Evolutionary conservation across 169 alveolate genomes (phyloP), one percentile per base, ranked within the genome.

Genomic region (Fabrea salina): DNA sequence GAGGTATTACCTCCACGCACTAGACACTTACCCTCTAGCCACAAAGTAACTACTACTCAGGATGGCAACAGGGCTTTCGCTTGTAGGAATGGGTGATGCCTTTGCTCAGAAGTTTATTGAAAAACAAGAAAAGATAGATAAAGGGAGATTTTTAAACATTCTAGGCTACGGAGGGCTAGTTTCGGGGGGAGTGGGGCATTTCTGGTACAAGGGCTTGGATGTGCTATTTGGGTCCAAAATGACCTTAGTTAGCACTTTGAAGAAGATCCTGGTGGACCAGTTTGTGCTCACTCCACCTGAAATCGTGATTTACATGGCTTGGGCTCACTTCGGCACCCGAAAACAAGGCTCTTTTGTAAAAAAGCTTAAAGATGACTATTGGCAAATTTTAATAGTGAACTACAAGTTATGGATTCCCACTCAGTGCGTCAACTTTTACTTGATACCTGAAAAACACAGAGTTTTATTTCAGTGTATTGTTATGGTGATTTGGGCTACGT

Each of bases 121-220:
- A 32, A n/a, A 30, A 27, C 25, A 32, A 6, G n/a, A 11, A 2
- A 30, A 25, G 5, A 3, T 58, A 5, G 71, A 58, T 32, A 6
- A 6, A 0, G 19, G 33, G 33, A 6, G 71, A 6, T 22, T 58
- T 0, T 35, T 58, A 6, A 58, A 11, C 43, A 19, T 58, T 11
- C 5, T 43, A 6, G 5, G 25, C 0, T 58, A 58, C 33, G 71
- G 71, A n/a, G 25, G 5, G 3, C 13, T 58, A 5, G n/a, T 58
- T 58, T 27, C 71, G 0, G 71, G 71, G 4, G 71, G 71, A 6
- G 43, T 58, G 8, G 71, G 71, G 3, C 71, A 58, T 25, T 25
- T 6, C 49, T 58, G 71, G 33, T 58, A 27, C 49, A 1, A 11
- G 13, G 47, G 35, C 16, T n/a, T 58, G 5, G 71, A 58, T 58